Evolutionary conservation across 1,284 basidiomycete genomes (phyloP).

Genomic region (Melampsora occidentalis): DNA sequence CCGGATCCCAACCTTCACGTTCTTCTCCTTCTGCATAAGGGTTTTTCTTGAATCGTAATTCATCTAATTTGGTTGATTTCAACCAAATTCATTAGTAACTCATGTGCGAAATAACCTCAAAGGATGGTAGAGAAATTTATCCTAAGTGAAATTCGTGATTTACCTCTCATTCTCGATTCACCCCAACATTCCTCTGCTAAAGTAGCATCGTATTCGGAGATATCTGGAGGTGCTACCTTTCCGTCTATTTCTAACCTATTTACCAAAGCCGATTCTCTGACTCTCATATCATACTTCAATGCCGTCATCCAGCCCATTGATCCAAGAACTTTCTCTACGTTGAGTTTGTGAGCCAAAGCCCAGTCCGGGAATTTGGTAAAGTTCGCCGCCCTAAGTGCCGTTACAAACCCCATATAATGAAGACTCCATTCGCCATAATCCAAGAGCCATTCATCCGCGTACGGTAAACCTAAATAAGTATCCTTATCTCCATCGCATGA

Average conservation of each 20-base stretch:
- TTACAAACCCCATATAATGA: neutral
- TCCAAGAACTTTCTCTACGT: neutral
- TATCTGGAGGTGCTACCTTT: too few species aligned
- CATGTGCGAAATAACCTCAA: too few species aligned
- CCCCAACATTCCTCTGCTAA: too few species aligned
- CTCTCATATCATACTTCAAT: neutral
- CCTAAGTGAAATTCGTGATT: too few species aligned
- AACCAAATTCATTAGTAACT: too few species aligned
- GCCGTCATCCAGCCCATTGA: slow-evolving; percentile 1
- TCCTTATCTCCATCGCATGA: neutral
- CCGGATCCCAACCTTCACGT: neutral
- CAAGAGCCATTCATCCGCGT: neutral
- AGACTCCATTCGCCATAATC: neutral
- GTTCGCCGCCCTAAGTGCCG: neutral
- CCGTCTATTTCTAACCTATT: neutral
- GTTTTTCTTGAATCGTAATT: neutral
- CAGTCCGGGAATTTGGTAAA: neutral
- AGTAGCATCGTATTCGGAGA: too few species aligned
- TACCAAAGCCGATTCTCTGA: neutral
- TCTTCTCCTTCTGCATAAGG: neutral
- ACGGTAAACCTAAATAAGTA: neutral
- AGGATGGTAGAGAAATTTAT: too few species aligned
- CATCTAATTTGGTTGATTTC: neutral
- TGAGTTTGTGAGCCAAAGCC: neutral
- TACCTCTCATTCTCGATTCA: too few species aligned